Evolutionary conservation across 2,329 filamentous ascomycete genomes (phyloP).

Genomic region (Domatiomyces globalis): DNA sequence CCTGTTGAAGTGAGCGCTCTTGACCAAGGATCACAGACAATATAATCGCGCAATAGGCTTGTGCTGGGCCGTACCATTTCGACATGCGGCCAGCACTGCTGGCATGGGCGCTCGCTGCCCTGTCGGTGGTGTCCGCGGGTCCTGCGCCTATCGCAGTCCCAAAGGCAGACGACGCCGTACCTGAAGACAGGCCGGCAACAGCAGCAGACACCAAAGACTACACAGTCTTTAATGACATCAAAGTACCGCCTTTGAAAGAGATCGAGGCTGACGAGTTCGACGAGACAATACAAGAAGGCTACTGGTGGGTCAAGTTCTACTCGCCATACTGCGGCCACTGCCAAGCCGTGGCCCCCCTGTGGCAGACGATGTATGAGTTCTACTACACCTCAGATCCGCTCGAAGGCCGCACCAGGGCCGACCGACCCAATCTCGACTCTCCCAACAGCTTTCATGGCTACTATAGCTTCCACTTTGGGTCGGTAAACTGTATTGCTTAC

Average conservation of each 20-base stretch:
- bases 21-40: background rate
- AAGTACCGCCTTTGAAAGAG: constrained; percentile 37
- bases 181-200: constrained; percentile 14
- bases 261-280: constrained; percentile 36
- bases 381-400: constrained; percentile 73
- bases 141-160: constrained; percentile 6
- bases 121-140: constrained; percentile 5
- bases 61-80: background rate
- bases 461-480: constrained; percentile 81
- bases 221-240: constrained; percentile 38
- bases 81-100: constrained; percentile 17
- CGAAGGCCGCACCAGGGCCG: constrained; percentile 33
- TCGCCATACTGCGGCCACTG: constrained; percentile 54
- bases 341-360: constrained; percentile 63
- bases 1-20: too few relatives aligned
- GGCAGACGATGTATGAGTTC: constrained; percentile 87
- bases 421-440: constrained; percentile 34
- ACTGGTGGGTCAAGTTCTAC: constrained; percentile 41
- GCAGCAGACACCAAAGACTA: constrained; percentile 20
- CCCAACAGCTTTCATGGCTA: constrained; percentile 60
- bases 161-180: constrained; percentile 9
- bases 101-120: constrained; percentile 14
- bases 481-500: constrained; percentile 71
- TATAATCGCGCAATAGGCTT: background rate
- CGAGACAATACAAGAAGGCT: constrained; percentile 36